These are phyloP conservation scores for Atkinsonella texensis DNA, from an alignment of 2,329 filamentous ascomycete species.

Conservation along the genomic window DNA sequence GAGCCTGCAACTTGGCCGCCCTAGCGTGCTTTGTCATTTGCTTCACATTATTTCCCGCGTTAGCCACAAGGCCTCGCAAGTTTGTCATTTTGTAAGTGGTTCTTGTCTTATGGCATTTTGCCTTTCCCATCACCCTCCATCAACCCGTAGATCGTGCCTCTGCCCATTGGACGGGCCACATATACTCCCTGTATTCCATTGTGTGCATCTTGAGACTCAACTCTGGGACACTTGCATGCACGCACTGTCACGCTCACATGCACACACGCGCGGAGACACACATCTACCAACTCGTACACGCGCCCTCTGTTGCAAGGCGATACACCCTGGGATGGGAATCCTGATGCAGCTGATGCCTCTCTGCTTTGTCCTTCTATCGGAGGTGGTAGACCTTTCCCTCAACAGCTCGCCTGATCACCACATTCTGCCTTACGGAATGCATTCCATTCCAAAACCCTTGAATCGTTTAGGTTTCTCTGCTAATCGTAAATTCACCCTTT, in stretches of 20 bases:
- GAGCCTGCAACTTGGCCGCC: slow-evolving; percentile 79
- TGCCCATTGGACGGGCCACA: neutral
- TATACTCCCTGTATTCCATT: neutral
- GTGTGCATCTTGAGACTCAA: neutral
- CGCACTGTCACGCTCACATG: neutral
- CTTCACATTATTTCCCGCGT: slow-evolving; percentile 78
- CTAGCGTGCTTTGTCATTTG: slow-evolving; percentile 86
- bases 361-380: neutral
- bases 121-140: slow-evolving; percentile 4
- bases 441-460: neutral
- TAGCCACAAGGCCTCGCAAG: slow-evolving; percentile 74
- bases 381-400: neutral
- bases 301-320: neutral
- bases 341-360: neutral
- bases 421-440: neutral
- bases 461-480: slow-evolving; percentile 6
- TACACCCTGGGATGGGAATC: neutral
- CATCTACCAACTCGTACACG: neutral
- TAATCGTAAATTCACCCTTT: slow-evolving; percentile 12
- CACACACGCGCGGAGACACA: neutral
- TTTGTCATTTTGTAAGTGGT: slow-evolving; percentile 90
- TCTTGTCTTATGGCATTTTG: slow-evolving; percentile 7
- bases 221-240: neutral
- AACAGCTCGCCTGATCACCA: neutral
- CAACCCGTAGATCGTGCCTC: neutral